Conservation (phyloP, 306 rosid species). For the Vicia villosa region DNA sequence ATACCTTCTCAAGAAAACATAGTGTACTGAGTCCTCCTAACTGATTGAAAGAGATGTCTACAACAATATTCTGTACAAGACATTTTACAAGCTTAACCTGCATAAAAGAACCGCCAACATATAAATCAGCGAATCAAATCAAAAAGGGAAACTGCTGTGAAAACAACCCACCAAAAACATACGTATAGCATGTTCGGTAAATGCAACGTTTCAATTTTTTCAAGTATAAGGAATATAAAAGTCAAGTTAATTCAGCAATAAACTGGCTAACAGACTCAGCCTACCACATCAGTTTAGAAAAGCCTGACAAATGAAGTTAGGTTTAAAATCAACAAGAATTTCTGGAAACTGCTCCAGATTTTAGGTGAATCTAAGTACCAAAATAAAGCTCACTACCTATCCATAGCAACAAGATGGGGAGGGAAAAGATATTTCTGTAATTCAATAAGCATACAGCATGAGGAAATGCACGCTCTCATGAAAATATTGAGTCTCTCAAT, state of each 20-base stretch:
- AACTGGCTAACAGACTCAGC: slow-evolving; percentile 14
- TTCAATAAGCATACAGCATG: slow-evolving; percentile 9
- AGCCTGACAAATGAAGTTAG: slow-evolving; percentile 7
- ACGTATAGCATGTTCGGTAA: slow-evolving; percentile 21
- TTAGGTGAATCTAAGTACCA: slow-evolving; percentile 31
- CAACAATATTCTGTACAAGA: slow-evolving; percentile 76
- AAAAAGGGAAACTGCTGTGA: slow-evolving; percentile 2
- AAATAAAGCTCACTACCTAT: slow-evolving; percentile 10
- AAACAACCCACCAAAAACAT: slow-evolving; percentile 17
- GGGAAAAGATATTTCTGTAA: slow-evolving; percentile 16
- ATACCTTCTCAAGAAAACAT: slow-evolving; percentile 92
- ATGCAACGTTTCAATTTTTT: slow-evolving; percentile 9
- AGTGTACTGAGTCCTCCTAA: slow-evolving; percentile 88
- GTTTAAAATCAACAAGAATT: slow-evolving; percentile 27
- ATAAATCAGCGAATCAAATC: slow-evolving; percentile 23
- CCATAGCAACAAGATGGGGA: slow-evolving; percentile 24
- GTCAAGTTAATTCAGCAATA: neutral
- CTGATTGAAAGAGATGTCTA: slow-evolving; percentile 94
- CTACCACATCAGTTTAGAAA: slow-evolving; percentile 8
- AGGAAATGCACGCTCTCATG: neutral
- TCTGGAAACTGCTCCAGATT: neutral
- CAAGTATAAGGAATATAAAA: slow-evolving; percentile 8
- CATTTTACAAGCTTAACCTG: slow-evolving; percentile 97
- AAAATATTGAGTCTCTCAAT: neutral
- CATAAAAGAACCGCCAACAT: slow-evolving; percentile 36